These are phyloP conservation scores for Cytospora schulzeri DNA, from an alignment of 2,329 filamentous ascomycete species.

Conservation along the genomic window DNA sequence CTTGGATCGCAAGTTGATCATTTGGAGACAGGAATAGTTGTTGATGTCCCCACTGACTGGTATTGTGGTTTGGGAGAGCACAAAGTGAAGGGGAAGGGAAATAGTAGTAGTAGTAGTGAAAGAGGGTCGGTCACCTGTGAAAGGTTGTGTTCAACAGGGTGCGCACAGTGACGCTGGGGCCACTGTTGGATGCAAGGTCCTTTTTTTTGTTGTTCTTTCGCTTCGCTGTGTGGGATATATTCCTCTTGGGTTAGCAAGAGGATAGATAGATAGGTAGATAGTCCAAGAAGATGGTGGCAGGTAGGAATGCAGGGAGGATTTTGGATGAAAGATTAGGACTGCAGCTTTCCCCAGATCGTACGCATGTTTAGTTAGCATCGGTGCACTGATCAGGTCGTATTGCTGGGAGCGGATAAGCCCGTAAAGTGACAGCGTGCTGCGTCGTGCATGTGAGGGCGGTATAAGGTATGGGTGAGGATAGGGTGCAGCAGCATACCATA, in stretches of 20 bases:
- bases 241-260: background rate
- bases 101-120: background rate
- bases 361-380: background rate
- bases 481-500: background rate
- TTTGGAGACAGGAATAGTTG: conserved; percentile 15
- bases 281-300: background rate
- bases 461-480: background rate
- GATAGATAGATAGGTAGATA: too few species aligned
- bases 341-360: background rate
- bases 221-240: background rate
- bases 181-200: background rate
- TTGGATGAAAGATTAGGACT: background rate
- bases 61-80: background rate
- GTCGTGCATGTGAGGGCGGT: background rate
- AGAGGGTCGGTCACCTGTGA: background rate
- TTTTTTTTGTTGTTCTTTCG: too few species aligned
- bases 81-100: background rate
- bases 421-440: conserved; percentile 2
- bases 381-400: conserved; percentile 3
- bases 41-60: background rate
- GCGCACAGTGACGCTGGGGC: background rate
- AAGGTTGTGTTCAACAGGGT: background rate
- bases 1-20: conserved; percentile 28
- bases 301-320: background rate
- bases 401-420: background rate